Evolutionary conservation across 2,329 filamentous ascomycete genomes (phyloP).

Genomic region (Arthrobotrys megalospora): DNA sequence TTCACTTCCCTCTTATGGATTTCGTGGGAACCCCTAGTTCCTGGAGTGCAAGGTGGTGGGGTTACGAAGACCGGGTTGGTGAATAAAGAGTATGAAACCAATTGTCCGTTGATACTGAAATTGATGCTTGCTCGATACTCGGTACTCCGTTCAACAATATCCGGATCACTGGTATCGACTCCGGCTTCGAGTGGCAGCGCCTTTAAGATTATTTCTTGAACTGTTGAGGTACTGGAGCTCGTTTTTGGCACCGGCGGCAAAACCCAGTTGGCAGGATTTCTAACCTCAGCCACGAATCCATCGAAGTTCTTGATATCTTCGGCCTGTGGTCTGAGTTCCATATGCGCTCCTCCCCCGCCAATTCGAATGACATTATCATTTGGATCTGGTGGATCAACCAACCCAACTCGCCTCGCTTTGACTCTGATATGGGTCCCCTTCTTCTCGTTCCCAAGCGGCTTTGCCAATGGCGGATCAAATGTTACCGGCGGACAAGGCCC

Average conservation of each 20-base stretch:
- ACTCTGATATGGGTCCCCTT: constrained; percentile 36
- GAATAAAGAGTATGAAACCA: constrained; percentile 42
- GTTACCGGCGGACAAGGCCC: constrained; percentile 42
- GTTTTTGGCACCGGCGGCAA: constrained; percentile 11
- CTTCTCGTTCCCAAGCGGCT: constrained; percentile 8
- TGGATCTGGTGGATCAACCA: constrained; percentile 47
- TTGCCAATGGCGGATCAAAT: constrained; percentile 33
- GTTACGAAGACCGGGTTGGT: constrained; percentile 50
- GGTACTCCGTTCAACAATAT: constrained; percentile 27
- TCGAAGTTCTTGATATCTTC: constrained; percentile 36
- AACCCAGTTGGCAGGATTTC: constrained; percentile 37
- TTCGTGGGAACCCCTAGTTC: constrained; percentile 9
- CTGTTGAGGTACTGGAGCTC: not conserved
- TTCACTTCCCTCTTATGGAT: constrained; percentile 32
- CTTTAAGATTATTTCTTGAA: constrained; percentile 28
- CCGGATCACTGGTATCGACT: constrained; percentile 31
- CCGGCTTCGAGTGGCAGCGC: constrained; percentile 38
- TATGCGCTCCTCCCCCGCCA: constrained; percentile 20
- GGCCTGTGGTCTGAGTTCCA: constrained; percentile 11
- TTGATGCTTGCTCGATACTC: constrained; percentile 53
- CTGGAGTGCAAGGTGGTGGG: constrained; percentile 28
- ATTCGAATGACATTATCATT: constrained; percentile 39
- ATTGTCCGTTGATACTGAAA: constrained; percentile 33
- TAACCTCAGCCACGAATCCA: constrained; percentile 19
- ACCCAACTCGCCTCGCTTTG: constrained; percentile 27